phyloP scores from a whole-genome alignment of 208 protist species.

The Crithidia expoeki region DNA sequence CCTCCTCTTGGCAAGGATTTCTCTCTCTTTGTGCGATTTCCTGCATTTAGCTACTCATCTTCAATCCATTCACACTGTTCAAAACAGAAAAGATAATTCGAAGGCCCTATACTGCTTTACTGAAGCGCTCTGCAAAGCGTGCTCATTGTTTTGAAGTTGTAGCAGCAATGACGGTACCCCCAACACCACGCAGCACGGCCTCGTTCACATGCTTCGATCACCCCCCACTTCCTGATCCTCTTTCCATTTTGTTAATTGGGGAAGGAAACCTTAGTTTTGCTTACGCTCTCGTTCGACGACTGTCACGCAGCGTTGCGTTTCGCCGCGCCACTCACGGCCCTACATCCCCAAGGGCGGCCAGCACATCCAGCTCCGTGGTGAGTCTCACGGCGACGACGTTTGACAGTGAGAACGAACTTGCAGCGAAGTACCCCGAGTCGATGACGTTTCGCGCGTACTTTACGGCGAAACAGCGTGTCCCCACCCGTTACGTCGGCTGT shows the following conservation, averaged over 20 bases:
- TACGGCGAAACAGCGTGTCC: constrained; percentile 43
- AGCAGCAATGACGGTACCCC: no score
- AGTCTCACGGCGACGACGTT: constrained; percentile 46
- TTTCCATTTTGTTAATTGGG: constrained; percentile 52
- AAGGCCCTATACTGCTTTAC: no score
- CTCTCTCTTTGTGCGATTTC: no score
- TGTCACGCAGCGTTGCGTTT: constrained; percentile 28
- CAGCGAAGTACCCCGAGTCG: constrained; percentile 59
- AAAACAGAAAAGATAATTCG: no score
- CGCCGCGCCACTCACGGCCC: constrained; percentile 11
- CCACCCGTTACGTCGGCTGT: constrained; percentile 31
- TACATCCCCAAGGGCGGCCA: not conserved
- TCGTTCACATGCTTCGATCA: not conserved
- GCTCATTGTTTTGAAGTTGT: no score
- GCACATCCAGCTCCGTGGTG: constrained; percentile 10
- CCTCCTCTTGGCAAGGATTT: no score
- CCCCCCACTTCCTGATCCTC: constrained; percentile 8
- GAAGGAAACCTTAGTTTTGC: constrained; percentile 68
- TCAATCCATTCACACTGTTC: no score
- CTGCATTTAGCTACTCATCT: no score
- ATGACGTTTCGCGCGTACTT: constrained; percentile 52
- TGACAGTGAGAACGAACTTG: constrained; percentile 31
- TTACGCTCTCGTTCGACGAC: constrained; percentile 52
- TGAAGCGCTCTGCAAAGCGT: no score
- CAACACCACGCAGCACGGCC: not conserved